phyloP scores from a whole-genome alignment of 257 asterid genomes.

The Nicotiana tabacum region DNA sequence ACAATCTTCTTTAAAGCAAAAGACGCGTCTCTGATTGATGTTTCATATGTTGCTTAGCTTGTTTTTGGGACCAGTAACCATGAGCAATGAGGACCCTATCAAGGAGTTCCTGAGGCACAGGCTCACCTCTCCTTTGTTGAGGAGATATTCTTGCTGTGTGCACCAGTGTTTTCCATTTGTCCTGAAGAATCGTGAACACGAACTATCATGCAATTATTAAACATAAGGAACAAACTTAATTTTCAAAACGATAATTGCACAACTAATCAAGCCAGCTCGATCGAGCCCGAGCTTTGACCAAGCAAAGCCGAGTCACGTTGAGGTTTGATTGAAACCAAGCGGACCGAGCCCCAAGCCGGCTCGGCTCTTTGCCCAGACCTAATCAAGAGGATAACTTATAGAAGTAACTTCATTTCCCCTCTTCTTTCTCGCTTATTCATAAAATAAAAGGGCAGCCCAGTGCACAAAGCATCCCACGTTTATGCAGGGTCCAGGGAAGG shows the following conservation, averaged over 20 bases:
- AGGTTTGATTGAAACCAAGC: neutral
- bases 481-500: too few species aligned
- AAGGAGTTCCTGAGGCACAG: conserved; percentile 25
- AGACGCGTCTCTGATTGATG: conserved; percentile 15
- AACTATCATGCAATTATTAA: neutral
- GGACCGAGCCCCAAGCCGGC: neutral
- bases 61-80: conserved; percentile 24
- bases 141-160: conserved; percentile 28
- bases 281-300: neutral
- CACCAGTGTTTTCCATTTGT: conserved; percentile 28
- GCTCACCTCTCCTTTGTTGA: conserved; percentile 28
- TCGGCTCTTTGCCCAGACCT: neutral
- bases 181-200: neutral
- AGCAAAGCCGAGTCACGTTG: neutral
- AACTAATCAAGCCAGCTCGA: neutral
- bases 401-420: neutral
- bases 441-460: too few species aligned
- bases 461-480: too few species aligned
- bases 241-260: neutral
- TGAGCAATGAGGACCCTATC: conserved; percentile 24
- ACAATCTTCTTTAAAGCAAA: neutral
- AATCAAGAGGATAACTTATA: neutral
- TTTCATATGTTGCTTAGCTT: conserved; percentile 23
- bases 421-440: neutral
- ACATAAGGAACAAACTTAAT: neutral